These are phyloP conservation scores for Cicer judaicum DNA, from an alignment of 306 rosid species.

Conservation along the genomic window DNA sequence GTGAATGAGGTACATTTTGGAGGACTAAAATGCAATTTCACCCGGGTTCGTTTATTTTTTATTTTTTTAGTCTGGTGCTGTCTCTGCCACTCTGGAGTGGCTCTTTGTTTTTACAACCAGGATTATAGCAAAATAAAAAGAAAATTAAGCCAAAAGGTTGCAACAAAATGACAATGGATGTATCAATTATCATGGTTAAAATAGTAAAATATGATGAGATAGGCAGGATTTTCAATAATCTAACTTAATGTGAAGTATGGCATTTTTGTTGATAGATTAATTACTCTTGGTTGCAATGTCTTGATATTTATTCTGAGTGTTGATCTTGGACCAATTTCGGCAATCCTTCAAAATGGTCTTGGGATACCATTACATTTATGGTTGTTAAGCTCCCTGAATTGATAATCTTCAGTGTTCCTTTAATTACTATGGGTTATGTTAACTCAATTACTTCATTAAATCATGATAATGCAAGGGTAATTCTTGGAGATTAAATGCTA, in stretches of 20 bases:
- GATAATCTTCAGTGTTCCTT: background rate
- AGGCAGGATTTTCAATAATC: conserved; percentile 1
- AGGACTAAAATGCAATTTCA: background rate
- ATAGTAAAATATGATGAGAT: background rate
- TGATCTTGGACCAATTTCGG: conserved; percentile 6
- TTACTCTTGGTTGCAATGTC: conserved; percentile 2
- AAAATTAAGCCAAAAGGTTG: background rate
- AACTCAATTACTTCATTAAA: conserved; percentile 12
- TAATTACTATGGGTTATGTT: conserved; percentile 1
- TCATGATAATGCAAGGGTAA: background rate
- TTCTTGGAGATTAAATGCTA: conserved; percentile 19
- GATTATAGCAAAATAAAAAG: background rate
- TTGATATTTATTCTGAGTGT: conserved; percentile 2
- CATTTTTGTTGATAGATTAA: background rate
- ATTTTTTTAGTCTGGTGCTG: background rate
- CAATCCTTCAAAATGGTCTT: conserved; percentile 1
- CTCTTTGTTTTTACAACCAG: background rate
- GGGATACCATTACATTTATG: conserved; percentile 1
- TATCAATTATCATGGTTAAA: conserved; percentile 2
- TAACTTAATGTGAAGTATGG: background rate
- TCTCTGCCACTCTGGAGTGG: conserved; percentile 3
- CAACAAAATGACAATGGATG: background rate
- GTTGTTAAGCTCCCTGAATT: conserved; percentile 8
- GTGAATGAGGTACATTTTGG: conserved; percentile 17
- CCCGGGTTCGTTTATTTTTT: background rate